These are phyloP conservation scores for Xylaria nigripes DNA, from an alignment of 495 filamentous ascomycete species.

Conservation along the genomic window DNA sequence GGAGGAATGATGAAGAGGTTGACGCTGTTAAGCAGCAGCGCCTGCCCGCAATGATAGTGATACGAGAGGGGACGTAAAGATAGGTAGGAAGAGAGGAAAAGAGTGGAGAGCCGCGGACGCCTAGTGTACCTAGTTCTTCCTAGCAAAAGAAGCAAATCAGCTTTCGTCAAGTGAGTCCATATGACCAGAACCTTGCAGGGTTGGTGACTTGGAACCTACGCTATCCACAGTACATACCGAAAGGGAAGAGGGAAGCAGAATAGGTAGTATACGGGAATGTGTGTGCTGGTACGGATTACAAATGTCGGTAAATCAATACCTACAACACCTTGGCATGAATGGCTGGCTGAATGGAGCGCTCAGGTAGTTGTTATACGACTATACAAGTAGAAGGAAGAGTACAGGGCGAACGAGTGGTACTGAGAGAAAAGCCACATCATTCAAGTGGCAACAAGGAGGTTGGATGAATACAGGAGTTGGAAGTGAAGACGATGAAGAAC, in stretches of 20 bases:
- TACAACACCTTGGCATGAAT: background rate
- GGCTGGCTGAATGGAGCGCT: background rate
- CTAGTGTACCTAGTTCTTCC: background rate
- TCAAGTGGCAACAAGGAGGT: background rate
- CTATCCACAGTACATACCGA: background rate
- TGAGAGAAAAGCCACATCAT: background rate
- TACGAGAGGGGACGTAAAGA: slow-evolving; percentile 20
- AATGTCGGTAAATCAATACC: background rate
- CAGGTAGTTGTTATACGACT: background rate
- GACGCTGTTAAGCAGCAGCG: slow-evolving; percentile 55
- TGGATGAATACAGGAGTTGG: background rate
- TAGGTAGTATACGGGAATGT: no score
- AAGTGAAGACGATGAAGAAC: background rate
- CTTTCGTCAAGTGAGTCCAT: slow-evolving; percentile 5
- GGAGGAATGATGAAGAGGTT: slow-evolving; percentile 50
- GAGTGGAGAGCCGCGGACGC: slow-evolving; percentile 21
- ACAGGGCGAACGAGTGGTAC: background rate
- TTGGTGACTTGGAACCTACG: background rate
- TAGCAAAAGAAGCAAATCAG: slow-evolving; percentile 12
- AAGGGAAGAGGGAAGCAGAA: background rate
- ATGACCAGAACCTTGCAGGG: slow-evolving; percentile 12
- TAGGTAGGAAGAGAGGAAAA: slow-evolving; percentile 12
- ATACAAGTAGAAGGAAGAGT: background rate
- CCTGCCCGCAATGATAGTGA: slow-evolving; percentile 37
- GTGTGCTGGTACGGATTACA: background rate